Evolutionary conservation across 1,139 yeast species (phyloP).

Genomic region (Hyphopichia buzzinii): DNA sequence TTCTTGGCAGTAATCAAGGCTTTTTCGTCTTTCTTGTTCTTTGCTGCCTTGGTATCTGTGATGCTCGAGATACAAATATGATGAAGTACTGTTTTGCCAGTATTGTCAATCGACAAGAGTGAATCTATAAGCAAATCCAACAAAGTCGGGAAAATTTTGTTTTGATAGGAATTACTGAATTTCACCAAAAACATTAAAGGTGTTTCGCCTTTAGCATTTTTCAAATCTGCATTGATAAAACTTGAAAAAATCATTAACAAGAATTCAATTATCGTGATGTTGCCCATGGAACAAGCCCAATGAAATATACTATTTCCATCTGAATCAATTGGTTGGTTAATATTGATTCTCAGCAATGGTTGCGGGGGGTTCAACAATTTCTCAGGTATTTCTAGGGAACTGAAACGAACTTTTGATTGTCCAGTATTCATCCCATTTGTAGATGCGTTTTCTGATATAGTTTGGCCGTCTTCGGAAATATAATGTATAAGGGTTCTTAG

Average conservation of each 20-base stretch:
- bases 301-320: conserved; percentile 92
- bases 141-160: conserved; percentile 68
- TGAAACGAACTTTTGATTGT: conserved; percentile 1
- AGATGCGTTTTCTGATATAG: neutral
- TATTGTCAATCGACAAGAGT: conserved; percentile 65
- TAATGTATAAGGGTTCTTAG: conserved; percentile 35
- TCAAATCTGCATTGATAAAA: conserved; percentile 59
- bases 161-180: conserved; percentile 83
- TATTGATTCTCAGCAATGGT: conserved; percentile 47
- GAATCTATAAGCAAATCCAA: conserved; percentile 77
- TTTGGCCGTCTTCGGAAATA: conserved; percentile 33
- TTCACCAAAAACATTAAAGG: conserved; percentile 85
- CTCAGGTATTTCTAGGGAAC: conserved; percentile 25
- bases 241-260: conserved; percentile 49
- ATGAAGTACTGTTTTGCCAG: conserved; percentile 75
- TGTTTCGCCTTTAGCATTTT: conserved; percentile 76
- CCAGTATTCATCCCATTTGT: neutral
- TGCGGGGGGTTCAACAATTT: conserved; percentile 39
- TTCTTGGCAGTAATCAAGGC: conserved; percentile 20
- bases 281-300: conserved; percentile 94
- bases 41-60: conserved; percentile 10
- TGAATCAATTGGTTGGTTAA: conserved; percentile 87
- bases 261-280: conserved; percentile 68
- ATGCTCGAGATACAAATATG: conserved; percentile 65
- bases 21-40: conserved; percentile 1